phyloP scores from a whole-genome alignment of 2,329 filamentous ascomycete species.

The Aureobasidium pullulans region DNA sequence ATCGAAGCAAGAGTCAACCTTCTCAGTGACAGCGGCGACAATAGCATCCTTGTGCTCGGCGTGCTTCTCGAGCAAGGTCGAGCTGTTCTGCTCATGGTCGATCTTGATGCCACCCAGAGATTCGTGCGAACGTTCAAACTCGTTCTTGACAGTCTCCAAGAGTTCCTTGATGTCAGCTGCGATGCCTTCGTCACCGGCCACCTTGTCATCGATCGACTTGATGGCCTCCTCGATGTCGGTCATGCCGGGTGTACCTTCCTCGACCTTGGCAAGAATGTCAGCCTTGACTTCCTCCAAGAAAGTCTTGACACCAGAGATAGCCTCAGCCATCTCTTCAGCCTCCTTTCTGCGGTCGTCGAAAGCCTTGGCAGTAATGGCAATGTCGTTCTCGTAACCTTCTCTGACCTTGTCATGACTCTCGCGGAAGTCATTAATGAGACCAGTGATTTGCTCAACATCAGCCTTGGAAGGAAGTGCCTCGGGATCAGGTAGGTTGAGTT shows the following conservation, averaged over 20 bases:
- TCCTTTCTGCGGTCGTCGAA: slow-evolving; percentile 81
- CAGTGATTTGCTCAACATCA: slow-evolving; percentile 60
- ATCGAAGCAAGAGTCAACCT: slow-evolving; percentile 69
- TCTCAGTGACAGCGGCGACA: slow-evolving; percentile 46
- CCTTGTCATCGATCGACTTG: slow-evolving; percentile 63
- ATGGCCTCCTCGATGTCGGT: slow-evolving; percentile 50
- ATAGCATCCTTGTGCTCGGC: slow-evolving; percentile 51
- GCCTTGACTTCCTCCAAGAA: slow-evolving; percentile 73
- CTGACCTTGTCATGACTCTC: slow-evolving; percentile 59
- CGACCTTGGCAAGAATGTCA: slow-evolving; percentile 67
- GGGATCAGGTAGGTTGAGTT: slow-evolving; percentile 63
- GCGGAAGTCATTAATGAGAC: slow-evolving; percentile 44
- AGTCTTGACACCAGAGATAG: slow-evolving; percentile 69
- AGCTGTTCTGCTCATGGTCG: slow-evolving; percentile 60
- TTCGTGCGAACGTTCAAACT: slow-evolving; percentile 80
- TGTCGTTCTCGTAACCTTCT: slow-evolving; percentile 65
- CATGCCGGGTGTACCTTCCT: slow-evolving; percentile 64
- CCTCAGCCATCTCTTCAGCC: slow-evolving; percentile 68
- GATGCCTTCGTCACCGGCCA: slow-evolving; percentile 42
- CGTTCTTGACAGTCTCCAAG: slow-evolving; percentile 66
- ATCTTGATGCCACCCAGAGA: slow-evolving; percentile 73
- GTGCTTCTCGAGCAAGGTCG: slow-evolving; percentile 50
- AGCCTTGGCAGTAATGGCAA: slow-evolving; percentile 67
- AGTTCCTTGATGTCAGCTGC: slow-evolving; percentile 50
- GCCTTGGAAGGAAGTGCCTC: slow-evolving; percentile 67